These are phyloP conservation scores for Scenedesmus sp. DNA, from an alignment of 163 green algal species.

Conservation along the genomic window DNA sequence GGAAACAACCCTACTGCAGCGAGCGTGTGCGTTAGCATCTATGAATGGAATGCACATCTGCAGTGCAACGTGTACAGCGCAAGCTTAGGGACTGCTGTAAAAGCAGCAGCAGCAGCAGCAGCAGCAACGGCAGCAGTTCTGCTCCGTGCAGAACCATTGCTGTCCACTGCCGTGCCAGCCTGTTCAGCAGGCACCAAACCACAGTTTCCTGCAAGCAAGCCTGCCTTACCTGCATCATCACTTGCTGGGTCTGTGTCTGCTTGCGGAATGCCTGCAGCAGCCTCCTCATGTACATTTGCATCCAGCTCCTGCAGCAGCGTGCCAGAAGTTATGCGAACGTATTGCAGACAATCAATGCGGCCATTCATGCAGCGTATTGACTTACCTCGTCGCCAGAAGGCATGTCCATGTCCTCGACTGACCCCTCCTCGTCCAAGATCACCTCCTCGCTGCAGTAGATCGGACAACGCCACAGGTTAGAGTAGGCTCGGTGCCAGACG, in stretches of 20 bases:
- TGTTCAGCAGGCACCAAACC: background rate
- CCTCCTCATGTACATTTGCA: constrained; percentile 38
- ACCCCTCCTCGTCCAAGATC: constrained; percentile 1
- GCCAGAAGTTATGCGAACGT: background rate
- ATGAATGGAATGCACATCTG: background rate
- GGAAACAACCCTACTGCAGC: background rate
- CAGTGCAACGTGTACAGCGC: background rate
- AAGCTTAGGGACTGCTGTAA: background rate
- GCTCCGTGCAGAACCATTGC: background rate
- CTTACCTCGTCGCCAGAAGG: constrained; percentile 18
- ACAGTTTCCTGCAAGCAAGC: background rate
- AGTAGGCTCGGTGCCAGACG: background rate
- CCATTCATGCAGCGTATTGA: background rate
- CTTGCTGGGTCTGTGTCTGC: constrained; percentile 16
- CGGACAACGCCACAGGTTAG: background rate
- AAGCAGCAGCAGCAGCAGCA: background rate
- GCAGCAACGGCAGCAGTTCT: background rate
- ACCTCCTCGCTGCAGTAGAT: constrained; percentile 33
- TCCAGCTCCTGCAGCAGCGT: constrained; percentile 44
- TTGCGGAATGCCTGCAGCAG: constrained; percentile 17
- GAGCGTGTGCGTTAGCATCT: background rate
- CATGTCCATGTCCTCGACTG: constrained; percentile 19
- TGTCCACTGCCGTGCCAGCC: background rate
- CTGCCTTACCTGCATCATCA: constrained; percentile 20
- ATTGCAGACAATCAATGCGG: background rate